A percentile compares a stretch with the other conserved stretches of the same genome.
Evolutionary conservation across 2,329 filamentous ascomycete species (phyloP).

Genomic region (Pseudohalonectria lignicola): DNA sequence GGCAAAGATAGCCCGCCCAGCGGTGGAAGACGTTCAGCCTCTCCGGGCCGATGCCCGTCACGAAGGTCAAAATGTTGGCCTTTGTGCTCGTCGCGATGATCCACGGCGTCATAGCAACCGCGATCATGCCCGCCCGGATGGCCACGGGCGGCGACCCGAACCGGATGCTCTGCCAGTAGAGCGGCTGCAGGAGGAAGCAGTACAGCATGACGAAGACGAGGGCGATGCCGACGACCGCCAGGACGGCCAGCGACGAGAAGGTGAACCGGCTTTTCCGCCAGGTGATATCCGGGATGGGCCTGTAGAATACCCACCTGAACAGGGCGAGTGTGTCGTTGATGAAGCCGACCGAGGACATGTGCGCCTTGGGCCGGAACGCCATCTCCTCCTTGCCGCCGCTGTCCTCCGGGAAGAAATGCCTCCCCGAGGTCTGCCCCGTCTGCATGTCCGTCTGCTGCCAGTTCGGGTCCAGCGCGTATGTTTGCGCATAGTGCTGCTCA

Average conservation of each 20-base stretch:
- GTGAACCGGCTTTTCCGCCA: slow-evolving; percentile 59
- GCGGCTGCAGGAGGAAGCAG: slow-evolving; percentile 75
- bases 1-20: slow-evolving; percentile 79
- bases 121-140: slow-evolving; percentile 81
- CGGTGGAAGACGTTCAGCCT: slow-evolving; percentile 86
- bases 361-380: slow-evolving; percentile 53
- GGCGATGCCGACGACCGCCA: slow-evolving; percentile 56
- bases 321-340: slow-evolving; percentile 74
- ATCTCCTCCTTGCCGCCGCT: slow-evolving; percentile 37
- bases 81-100: slow-evolving; percentile 86
- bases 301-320: slow-evolving; percentile 81
- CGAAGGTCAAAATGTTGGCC: slow-evolving; percentile 69
- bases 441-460: slow-evolving; percentile 19
- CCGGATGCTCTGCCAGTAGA: slow-evolving; percentile 80
- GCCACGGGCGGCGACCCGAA: slow-evolving; percentile 84
- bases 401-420: slow-evolving; percentile 66
- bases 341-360: slow-evolving; percentile 61
- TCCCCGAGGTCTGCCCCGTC: slow-evolving; percentile 34
- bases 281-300: slow-evolving; percentile 65
- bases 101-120: slow-evolving; percentile 86
- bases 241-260: slow-evolving; percentile 69
- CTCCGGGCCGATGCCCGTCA: slow-evolving; percentile 88
- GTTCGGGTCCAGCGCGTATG: slow-evolving; percentile 39
- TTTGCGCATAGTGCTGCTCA: slow-evolving; percentile 48
- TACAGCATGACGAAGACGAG: slow-evolving; percentile 68